phyloP scores from a whole-genome alignment of 176 grass and related monocot species.

The Oryza australiensis region DNA sequence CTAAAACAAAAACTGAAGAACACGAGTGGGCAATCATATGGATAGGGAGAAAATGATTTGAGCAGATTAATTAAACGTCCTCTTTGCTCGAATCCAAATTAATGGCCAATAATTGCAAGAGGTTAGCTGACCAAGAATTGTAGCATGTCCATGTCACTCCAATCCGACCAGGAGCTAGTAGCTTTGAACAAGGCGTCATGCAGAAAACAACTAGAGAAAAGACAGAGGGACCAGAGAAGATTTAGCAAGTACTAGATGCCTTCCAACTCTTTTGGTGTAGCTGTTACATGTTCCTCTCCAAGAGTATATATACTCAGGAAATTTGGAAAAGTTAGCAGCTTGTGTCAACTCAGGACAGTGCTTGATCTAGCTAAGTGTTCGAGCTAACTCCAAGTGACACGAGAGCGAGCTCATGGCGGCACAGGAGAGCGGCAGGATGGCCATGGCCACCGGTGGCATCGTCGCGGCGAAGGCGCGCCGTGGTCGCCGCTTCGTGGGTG shows the following conservation, averaged over 20 bases:
- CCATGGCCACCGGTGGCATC: neutral
- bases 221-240: slow-evolving; percentile 30
- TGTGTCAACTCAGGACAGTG: slow-evolving; percentile 10
- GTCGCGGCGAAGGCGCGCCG: neutral
- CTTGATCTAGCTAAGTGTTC: neutral
- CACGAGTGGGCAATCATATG: slow-evolving; percentile 52
- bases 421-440: slow-evolving; percentile 32
- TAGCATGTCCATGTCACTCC: slow-evolving; percentile 29
- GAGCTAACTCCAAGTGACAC: neutral
- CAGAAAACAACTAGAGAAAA: slow-evolving; percentile 16
- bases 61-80: slow-evolving; percentile 7
- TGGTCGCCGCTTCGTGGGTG: slow-evolving; percentile 46
- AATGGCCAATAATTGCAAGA: slow-evolving; percentile 47
- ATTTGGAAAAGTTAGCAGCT: neutral
- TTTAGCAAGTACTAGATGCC: slow-evolving; percentile 39
- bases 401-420: slow-evolving; percentile 23
- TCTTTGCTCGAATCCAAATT: slow-evolving; percentile 35
- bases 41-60: slow-evolving; percentile 10
- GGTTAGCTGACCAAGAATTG: neutral
- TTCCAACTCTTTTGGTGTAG: neutral
- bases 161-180: slow-evolving; percentile 31
- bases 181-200: slow-evolving; percentile 29
- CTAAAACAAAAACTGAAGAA: slow-evolving; percentile 1
- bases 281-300: neutral
- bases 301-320: slow-evolving; percentile 22